Evolutionary conservation across 768 basidiomycete genomes (phyloP).

Genomic region (Phaeolepiota aurea): DNA sequence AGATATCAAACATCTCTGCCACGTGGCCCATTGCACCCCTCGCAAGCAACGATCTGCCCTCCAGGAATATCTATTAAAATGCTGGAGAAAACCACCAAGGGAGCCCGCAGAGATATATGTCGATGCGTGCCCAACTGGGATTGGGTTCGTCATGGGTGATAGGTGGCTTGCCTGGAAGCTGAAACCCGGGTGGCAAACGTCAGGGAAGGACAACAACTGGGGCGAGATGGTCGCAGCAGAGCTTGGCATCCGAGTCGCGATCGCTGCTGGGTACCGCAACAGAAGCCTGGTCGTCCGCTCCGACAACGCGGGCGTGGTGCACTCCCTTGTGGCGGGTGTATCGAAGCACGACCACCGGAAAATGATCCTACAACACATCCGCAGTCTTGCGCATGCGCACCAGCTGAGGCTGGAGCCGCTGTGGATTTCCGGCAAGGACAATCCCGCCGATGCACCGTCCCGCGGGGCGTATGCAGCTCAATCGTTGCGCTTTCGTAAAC

Average conservation of each 20-base stretch:
- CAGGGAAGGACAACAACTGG: slow-evolving; percentile 30
- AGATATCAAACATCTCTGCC: slow-evolving; percentile 10
- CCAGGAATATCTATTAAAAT: slow-evolving; percentile 13
- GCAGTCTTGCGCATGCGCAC: slow-evolving; percentile 11
- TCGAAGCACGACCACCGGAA: slow-evolving; percentile 17
- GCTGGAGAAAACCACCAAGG: slow-evolving; percentile 7
- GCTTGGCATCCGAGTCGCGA: slow-evolving; percentile 24
- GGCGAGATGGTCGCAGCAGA: slow-evolving; percentile 37
- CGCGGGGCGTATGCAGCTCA: slow-evolving; percentile 12
- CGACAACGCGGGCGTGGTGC: slow-evolving; percentile 32
- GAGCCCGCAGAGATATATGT: slow-evolving; percentile 19
- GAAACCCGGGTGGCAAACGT: slow-evolving; percentile 16
- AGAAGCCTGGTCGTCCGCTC: slow-evolving; percentile 22
- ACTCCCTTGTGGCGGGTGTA: slow-evolving; percentile 15
- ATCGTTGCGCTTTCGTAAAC: slow-evolving; percentile 4
- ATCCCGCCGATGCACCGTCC: slow-evolving; percentile 25
- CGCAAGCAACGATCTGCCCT: slow-evolving; percentile 6
- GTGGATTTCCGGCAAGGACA: slow-evolving; percentile 22
- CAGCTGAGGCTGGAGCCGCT: slow-evolving; percentile 14
- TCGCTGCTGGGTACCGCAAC: slow-evolving; percentile 12
- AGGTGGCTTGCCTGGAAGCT: slow-evolving; percentile 33
- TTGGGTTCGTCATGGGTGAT: slow-evolving; percentile 25
- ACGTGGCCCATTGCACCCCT: slow-evolving; percentile 12
- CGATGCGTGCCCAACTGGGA: slow-evolving; percentile 33
- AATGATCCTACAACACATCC: slow-evolving; percentile 18